Evolutionary conservation across 306 rosid genomes (phyloP).

Genomic region (Rosa multiflora): DNA sequence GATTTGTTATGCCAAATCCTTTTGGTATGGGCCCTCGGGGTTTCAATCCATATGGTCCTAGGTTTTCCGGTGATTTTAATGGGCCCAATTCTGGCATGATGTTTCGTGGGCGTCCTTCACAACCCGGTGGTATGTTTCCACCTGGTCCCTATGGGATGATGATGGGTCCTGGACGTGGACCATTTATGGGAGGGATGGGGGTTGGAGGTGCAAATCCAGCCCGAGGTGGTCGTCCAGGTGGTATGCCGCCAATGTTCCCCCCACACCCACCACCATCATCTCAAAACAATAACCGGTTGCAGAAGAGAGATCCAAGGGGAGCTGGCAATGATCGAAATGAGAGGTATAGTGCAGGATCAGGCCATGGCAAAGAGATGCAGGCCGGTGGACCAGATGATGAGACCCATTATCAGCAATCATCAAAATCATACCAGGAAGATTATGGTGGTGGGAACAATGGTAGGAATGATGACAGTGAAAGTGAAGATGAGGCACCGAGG

Average conservation of each 20-base stretch:
- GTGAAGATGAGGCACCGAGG: constrained; percentile 98
- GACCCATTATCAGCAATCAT: constrained; percentile 58
- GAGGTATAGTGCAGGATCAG: constrained; percentile 59
- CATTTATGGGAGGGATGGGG: constrained; percentile 95
- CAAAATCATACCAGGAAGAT: constrained; percentile 59
- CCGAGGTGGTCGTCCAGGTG: constrained; percentile 71
- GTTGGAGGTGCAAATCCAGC: constrained; percentile 71
- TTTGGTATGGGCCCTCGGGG: constrained; percentile 89
- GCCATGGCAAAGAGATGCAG: constrained; percentile 57
- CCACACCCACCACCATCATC: constrained; percentile 59
- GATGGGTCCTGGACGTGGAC: constrained; percentile 91
- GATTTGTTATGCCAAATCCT: constrained; percentile 89
- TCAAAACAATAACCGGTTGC: constrained; percentile 56
- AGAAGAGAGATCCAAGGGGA: constrained; percentile 74
- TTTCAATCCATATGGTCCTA: constrained; percentile 82
- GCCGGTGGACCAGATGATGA: constrained; percentile 75
- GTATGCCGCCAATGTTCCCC: constrained; percentile 78
- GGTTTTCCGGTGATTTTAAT: constrained; percentile 83
- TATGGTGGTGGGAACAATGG: constrained; percentile 44
- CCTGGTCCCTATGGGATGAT: constrained; percentile 95
- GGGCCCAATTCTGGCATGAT: constrained; percentile 86
- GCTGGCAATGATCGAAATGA: constrained; percentile 61
- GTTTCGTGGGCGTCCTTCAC: constrained; percentile 90
- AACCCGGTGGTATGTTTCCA: constrained; percentile 82
- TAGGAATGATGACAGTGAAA: constrained; percentile 79